Base-by-base conservation (phyloP, 495 filamentous ascomycete genomes). In the Trypethelium eluteriae region DNA sequence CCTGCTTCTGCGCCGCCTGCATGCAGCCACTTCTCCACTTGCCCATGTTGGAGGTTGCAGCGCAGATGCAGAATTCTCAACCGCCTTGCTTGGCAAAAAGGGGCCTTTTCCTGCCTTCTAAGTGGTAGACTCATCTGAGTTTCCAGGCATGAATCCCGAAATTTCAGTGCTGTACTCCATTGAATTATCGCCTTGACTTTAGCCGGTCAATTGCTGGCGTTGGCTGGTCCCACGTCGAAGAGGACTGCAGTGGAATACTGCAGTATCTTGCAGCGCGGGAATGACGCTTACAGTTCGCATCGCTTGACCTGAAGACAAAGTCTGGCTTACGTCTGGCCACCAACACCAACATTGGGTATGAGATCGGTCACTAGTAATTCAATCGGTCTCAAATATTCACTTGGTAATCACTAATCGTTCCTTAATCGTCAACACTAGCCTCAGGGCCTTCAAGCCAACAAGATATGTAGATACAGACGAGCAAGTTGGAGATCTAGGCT, bases 11-110 rank as follows among this genome's bases (percentile, higher is more conserved):
- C 36, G 53, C 53, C 53, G 53, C 7, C 36, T 9, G 18, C 25
- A 59, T 36, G 53, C n/a, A 59, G 53, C 53, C 53, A 36, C 53
- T 53, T 9, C 5, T 53, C 49, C 49, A 36, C 53, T 18, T 36
- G 53, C 32, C 53, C 53, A 59, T 53, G 10, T 59, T 32, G 53
- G 53, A 59, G 53, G 53, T 59, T 59, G 14, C 53, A 59, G 32
- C 53, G 53, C 53, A 18, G 10, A 18, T 59, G 7, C 53, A n/a
- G 53, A 5, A 59, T 11, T 5, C 9, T 53, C 11, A 5, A 5
- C 11, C 11, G 49, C 49, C 49, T 14, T n/a, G 18, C 11, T 59
- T 32, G 6, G 18, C 25, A 5, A 36, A 18, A 59, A 14, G 7
- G 53, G 53, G 53, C 25, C 53, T 36, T 10, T 59, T 32, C 16